Evolutionary conservation across 78 protist genomes (phyloP).

Genomic region (Protostelium mycophagum): DNA sequence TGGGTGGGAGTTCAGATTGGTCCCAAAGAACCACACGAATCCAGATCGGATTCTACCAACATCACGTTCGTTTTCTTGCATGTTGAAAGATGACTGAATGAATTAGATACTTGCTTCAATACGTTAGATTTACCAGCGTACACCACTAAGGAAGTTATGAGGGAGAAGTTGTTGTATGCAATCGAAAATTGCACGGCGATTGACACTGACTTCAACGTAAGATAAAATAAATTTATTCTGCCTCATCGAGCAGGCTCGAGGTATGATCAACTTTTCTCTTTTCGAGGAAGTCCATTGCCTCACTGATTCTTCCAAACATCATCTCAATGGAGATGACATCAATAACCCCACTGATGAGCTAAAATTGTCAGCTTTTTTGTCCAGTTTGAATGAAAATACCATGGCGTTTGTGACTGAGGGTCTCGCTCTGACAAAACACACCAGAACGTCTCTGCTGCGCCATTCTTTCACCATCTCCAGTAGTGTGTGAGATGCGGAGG

Average conservation of each 20-base stretch:
- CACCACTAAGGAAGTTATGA: background rate
- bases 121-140: background rate
- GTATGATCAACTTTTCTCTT: too few relatives aligned
- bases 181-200: background rate
- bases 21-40: too few relatives aligned
- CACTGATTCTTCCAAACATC: background rate
- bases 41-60: background rate
- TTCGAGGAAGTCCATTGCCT: background rate
- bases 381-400: background rate
- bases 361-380: too few relatives aligned
- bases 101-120: background rate
- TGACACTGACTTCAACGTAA: background rate
- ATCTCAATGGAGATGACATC: background rate
- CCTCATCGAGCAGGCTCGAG: too few relatives aligned
- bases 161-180: background rate
- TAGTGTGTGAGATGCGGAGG: constrained; percentile 31
- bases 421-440: constrained; percentile 26
- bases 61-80: background rate
- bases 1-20: background rate
- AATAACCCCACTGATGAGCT: background rate
- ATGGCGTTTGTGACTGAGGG: background rate
- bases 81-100: background rate
- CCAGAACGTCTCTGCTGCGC: constrained; percentile 33
- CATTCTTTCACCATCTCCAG: constrained; percentile 56
- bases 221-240: too few relatives aligned